Evolutionary conservation across 2,329 filamentous ascomycete genomes (phyloP), one percentile per base, ranked within the genome.

Genomic region (Ceratocystis colombiana): DNA sequence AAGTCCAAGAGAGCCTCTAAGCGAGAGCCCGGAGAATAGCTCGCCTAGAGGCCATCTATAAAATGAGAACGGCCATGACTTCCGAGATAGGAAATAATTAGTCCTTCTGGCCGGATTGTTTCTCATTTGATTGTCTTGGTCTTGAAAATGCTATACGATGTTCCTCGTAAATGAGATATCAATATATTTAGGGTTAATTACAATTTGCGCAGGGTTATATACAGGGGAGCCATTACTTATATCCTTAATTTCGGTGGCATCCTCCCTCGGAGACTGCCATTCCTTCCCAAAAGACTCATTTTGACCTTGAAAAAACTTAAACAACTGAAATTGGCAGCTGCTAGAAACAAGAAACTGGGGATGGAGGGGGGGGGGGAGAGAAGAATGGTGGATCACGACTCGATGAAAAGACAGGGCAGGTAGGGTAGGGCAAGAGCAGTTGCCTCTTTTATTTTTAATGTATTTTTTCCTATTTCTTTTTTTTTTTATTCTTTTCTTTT

Each of bases 21-120:
- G 53, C 28, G 53, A 33, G 28, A 30, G 25, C 28, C 7, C 10
- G 37, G 25, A 45, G 45, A 63, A n/a, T 15, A 17, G 45, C 41
- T 8, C 45, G 15, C 22, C 3, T 37, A 25, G 17, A n/a, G 10
- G 59, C 30, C 8, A n/a, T 62, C 45, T 28, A 30, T 48, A 46
- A 46, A 45, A 46, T 62, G 20, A 62, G 22, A 22, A 10, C 44
- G 61, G 61, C 12, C 61, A 62, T 62, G 61, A 62, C 61, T 62
- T 62, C 61, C 45, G n/a, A 48, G 61, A 48, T 62, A 30, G 61
- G 44, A 12, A 62, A 62, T 15, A 57, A 30, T 15, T 30, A 7
- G 10, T 50, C 1, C 8, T 22, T 50, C n/a, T 12, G 1, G 6
- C 3, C 53, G 33, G 5, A 3, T 50, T 28, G 25, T 30, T 57